Percentiles rank a stretch among this genome's conserved stretches.
These are phyloP conservation scores for Penicillium thymicola DNA, from an alignment of 2,329 filamentous ascomycete species.

Conservation along the genomic window DNA sequence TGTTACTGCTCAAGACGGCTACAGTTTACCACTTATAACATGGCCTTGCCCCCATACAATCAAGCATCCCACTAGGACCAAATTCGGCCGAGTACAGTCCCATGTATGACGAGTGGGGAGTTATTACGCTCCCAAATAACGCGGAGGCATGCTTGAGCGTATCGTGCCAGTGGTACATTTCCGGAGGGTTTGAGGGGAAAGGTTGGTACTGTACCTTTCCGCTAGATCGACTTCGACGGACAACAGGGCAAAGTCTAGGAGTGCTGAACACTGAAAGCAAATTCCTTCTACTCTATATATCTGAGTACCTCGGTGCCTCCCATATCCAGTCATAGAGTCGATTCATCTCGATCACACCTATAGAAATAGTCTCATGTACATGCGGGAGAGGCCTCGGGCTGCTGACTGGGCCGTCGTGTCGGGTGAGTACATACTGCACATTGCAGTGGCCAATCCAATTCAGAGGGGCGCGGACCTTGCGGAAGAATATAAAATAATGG, in stretches of 20 bases:
- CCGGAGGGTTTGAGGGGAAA: constrained; percentile 12
- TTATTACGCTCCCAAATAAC: constrained; percentile 12
- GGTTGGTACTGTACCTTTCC: neutral
- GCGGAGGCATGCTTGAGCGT: constrained; percentile 3
- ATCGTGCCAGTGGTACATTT: constrained; percentile 10
- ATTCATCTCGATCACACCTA: neutral
- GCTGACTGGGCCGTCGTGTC: neutral
- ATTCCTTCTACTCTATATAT: neutral
- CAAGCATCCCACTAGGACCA: neutral
- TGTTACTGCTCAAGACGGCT: neutral
- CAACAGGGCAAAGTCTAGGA: neutral
- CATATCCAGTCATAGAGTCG: neutral
- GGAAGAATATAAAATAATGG: constrained; percentile 16
- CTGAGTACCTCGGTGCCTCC: neutral
- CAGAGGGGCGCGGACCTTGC: constrained; percentile 14
- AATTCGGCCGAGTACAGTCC: constrained; percentile 1
- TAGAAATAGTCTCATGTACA: neutral
- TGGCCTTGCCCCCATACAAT: neutral
- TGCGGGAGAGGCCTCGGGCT: neutral
- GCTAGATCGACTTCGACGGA: neutral
- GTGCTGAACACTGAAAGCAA: neutral
- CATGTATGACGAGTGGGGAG: constrained; percentile 13
- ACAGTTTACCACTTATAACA: neutral
- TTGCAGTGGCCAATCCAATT: constrained; percentile 3
- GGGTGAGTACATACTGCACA: constrained; percentile 1